Conservation (phyloP, 139 green algal species). For the Zygnema circumcarinatum region DNA sequence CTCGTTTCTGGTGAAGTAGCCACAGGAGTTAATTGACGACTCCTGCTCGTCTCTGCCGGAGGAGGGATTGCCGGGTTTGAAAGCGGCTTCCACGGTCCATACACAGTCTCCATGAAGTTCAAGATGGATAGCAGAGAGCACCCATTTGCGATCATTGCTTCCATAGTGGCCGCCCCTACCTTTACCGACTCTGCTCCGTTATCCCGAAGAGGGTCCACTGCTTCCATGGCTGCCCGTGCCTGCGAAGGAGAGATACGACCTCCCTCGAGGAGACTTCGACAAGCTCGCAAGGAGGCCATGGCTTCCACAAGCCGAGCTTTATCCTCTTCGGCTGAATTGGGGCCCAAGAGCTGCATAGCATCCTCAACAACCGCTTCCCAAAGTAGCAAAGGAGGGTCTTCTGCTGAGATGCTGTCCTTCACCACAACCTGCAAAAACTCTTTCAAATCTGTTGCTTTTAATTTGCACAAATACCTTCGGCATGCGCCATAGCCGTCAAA, state of each 20-base stretch:
- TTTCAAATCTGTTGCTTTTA: not conserved
- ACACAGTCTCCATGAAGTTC: not conserved
- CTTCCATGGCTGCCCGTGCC: not conserved
- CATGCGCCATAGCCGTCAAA: not conserved
- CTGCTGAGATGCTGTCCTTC: not conserved
- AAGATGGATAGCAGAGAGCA: not conserved
- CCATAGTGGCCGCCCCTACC: not conserved
- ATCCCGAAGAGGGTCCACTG: not conserved
- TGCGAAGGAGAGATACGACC: not conserved
- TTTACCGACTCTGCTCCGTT: not conserved
- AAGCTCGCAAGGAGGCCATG: not conserved
- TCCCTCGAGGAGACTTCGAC: not conserved
- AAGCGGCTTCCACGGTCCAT: not conserved
- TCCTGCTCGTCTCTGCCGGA: too few relatives aligned
- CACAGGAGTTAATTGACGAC: too few relatives aligned
- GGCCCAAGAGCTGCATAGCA: not conserved
- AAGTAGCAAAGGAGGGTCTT: not conserved
- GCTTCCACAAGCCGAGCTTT: not conserved
- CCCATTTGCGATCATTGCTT: not conserved
- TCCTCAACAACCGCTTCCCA: not conserved
- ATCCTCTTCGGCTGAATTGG: not conserved
- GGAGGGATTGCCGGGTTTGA: too few relatives aligned
- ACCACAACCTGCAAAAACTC: not conserved
- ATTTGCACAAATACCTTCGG: not conserved
- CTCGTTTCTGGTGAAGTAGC: too few relatives aligned